Evolutionary conservation across 352 stramenopile genomes (phyloP), one percentile per base, ranked within the genome.

Genomic region (Globisporangium polare): DNA sequence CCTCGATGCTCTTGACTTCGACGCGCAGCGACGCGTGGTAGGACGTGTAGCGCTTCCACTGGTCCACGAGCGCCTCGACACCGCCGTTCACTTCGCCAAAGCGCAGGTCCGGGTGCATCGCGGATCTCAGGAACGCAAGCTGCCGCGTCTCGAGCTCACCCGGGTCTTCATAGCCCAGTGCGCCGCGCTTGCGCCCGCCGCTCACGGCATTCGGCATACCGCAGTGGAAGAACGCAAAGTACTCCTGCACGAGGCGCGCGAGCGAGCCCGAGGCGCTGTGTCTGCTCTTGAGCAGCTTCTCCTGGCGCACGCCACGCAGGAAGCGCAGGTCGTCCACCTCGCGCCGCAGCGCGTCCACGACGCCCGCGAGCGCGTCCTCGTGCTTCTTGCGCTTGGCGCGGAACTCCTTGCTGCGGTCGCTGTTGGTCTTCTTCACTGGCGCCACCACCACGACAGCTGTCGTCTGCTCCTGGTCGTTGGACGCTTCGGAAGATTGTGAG

Each of bases 391-490:
- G 74, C 37, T 78, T 80, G 4, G 74, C 76, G 35, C 80, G 80
- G 58, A 88, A 90, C 46, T 65, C 74, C 41, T 77, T 79, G 22
- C 76, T 78, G 29, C 80, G 80, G 55, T 88, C 80, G 55, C 78
- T 88, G 67, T 89, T 89, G n/a, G 65, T 82, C 60, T 83, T 89
- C n/a, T 62, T 62, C 26, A n/a, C n/a, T n/a, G n/a, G n/a, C n/a
- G n/a, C n/a, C n/a, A 26, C 18, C 17, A 22, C 10, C 7, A 24
- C 10, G 4, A 33, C 29, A 3, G 4, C 8, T 22, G 41, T 4
- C 27, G 17, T 5, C 17, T 18, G 39, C 22, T 43, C 9, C 2
- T 56, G 18, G 18, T 1, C n/a, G 9, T 39, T 27, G 15, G 26
- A 55, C 50, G 27, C 50, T 8, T 5, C 33, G 10, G 33, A 39